Percentiles rank a stretch among this genome's conserved stretches.
These are phyloP conservation scores for Candida methanosorbosa DNA, from an alignment of 805 yeast species.

Conservation along the genomic window DNA sequence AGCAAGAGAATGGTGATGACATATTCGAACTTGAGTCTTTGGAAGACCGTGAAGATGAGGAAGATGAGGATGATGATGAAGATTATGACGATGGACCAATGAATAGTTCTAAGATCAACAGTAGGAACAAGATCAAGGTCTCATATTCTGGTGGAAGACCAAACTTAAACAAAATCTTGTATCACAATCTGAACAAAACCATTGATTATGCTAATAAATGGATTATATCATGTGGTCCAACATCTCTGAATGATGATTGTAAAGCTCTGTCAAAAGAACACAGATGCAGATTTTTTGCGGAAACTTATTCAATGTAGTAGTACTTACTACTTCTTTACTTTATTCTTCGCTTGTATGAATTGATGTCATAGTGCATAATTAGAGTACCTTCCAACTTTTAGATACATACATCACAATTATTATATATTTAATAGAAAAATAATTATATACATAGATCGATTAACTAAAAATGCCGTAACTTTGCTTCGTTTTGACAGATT, in stretches of 20 bases:
- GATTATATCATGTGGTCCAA: slow-evolving; percentile 55
- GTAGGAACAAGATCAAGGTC: too few relatives aligned
- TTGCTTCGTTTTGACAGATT: too few relatives aligned
- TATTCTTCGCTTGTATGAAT: too few relatives aligned
- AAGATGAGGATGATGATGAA: slow-evolving; percentile 10
- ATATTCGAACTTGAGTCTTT: slow-evolving; percentile 19
- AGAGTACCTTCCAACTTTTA: too few relatives aligned
- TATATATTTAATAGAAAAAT: too few relatives aligned
- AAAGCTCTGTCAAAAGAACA: slow-evolving; percentile 26
- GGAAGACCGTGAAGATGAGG: slow-evolving; percentile 1
- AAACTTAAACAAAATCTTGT: slow-evolving; percentile 24
- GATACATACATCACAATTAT: too few relatives aligned
- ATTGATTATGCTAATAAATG: slow-evolving; percentile 33
- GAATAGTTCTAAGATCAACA: slow-evolving; percentile 6
- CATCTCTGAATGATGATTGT: slow-evolving; percentile 32
- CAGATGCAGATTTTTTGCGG: slow-evolving; percentile 32
- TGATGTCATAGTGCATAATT: too few relatives aligned
- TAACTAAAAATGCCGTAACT: too few relatives aligned
- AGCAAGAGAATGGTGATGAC: slow-evolving; percentile 10
- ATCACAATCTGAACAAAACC: slow-evolving; percentile 17
- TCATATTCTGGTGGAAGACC: slow-evolving; percentile 34
- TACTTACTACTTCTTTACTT: too few relatives aligned
- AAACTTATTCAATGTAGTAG: slow-evolving; percentile 29
- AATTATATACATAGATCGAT: too few relatives aligned
- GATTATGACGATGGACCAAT: slow-evolving; percentile 9